Base-by-base conservation (phyloP, 495 filamentous ascomycete genomes). In the Aspergillus sclerotiicarbonarius region DNA sequence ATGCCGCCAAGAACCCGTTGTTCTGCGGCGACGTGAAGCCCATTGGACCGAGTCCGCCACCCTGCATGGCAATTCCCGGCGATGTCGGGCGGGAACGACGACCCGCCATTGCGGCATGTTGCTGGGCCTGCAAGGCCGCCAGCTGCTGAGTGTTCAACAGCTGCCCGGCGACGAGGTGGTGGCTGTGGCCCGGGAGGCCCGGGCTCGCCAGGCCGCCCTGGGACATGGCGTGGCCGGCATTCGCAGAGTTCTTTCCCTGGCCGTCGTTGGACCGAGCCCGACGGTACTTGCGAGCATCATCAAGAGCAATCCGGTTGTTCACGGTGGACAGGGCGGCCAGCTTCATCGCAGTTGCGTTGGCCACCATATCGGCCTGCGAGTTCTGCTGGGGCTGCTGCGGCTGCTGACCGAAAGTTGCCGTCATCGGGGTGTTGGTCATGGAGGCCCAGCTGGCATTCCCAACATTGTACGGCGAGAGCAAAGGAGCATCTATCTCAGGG, bases 331-430 rank as follows among this genome's bases (percentile, higher is more conserved):
- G 77, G 18, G 94, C 94, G 53, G 94, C 94, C 43, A 98, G 83
- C 73, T 98, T 98, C 94, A 98, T 98, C 15, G 94, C 94, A 9
- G 94, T 98, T 8, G 94, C 95, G 69, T 98, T 98, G 45, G 94
- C 94, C 54, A 98, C 90, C 92, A 98, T 97, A 64, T 98, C 95
- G 15, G 92, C 94, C 67, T 96, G 91, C 51, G 81, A 85, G 35
- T 76, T 79, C 32, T 71, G 73, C 58, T 77, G 65, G 20, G 66
- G 65, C 19, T 60, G 64, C 39, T 65, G 66, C 74, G 79, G 78
- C 66, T 80, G 76, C 16, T 71, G 70, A 59, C 73, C 85, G 71
- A 98, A 98, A 52, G 84, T 92, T 6, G 90, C 75, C 21, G 91
- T 91, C 90, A 98, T 96, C 1, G 94, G 94, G 3, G 94, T 98